Evolutionary conservation across 345 rosid species (phyloP).

Genomic region (Litchi chinensis): DNA sequence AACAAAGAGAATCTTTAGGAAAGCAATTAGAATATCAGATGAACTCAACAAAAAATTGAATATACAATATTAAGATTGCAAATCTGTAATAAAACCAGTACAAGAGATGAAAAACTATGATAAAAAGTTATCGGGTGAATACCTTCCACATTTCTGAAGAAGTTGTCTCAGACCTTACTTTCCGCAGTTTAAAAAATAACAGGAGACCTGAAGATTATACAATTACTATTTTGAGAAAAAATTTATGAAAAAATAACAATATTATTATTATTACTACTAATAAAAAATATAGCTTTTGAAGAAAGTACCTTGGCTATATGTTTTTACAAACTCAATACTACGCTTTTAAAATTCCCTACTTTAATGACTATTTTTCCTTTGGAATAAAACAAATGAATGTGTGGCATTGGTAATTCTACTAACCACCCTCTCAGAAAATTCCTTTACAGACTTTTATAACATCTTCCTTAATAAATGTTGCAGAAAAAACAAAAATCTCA

Average conservation of each 20-base stretch:
- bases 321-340: background rate
- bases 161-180: slow-evolving; percentile 39
- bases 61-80: background rate
- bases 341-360: background rate
- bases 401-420: background rate
- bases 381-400: background rate
- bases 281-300: background rate
- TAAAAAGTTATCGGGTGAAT: background rate
- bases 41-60: background rate
- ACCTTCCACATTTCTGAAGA: slow-evolving; percentile 46
- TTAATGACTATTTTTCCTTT: background rate
- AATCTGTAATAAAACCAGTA: background rate
- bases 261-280: background rate
- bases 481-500: background rate
- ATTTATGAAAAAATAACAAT: background rate
- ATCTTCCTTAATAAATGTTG: background rate
- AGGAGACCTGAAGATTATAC: slow-evolving; percentile 29
- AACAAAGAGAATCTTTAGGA: background rate
- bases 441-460: background rate
- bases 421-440: background rate
- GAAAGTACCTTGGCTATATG: background rate
- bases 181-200: slow-evolving; percentile 31
- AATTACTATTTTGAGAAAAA: background rate
- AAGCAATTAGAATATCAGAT: background rate
- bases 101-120: background rate